A percentile compares a stretch with the other conserved stretches of the same genome.
These are phyloP conservation scores for Candida sakaeoensis DNA, from an alignment of 805 yeast species.

Conservation along the genomic window DNA sequence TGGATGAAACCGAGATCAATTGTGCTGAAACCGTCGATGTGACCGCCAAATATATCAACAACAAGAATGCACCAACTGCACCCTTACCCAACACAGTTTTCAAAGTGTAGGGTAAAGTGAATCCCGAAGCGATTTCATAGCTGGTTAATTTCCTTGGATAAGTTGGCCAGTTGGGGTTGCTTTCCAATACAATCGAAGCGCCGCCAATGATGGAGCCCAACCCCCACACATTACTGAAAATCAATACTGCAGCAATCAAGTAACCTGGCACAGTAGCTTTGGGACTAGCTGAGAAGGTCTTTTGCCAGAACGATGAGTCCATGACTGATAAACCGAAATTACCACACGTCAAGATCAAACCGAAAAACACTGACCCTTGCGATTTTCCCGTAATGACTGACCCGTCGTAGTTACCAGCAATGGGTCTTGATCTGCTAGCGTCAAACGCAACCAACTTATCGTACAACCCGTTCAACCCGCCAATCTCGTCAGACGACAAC, in stretches of 20 bases:
- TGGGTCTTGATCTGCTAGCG: conserved; percentile 15
- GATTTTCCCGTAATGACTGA: conserved; percentile 35
- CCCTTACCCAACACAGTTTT: conserved; percentile 30
- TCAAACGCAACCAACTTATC: conserved; percentile 17
- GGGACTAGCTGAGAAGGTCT: conserved; percentile 32
- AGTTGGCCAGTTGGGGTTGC: conserved; percentile 24
- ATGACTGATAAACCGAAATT: conserved; percentile 35
- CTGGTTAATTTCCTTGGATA: conserved; percentile 29
- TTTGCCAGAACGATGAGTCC: conserved; percentile 41
- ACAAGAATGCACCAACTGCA: conserved; percentile 28
- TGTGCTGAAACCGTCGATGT: conserved; percentile 42
- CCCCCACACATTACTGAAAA: conserved; percentile 33
- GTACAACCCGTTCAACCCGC: conserved; percentile 27
- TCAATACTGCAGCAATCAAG: conserved; percentile 28
- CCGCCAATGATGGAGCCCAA: conserved; percentile 34
- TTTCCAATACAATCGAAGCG: conserved; percentile 26
- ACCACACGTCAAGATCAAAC: conserved; percentile 31
- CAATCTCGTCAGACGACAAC: conserved; percentile 21
- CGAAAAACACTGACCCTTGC: conserved; percentile 31
- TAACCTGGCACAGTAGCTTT: conserved; percentile 37
- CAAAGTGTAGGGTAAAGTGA: conserved; percentile 26
- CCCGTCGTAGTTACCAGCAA: conserved; percentile 32
- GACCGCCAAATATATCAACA: conserved; percentile 36
- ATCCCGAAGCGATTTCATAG: conserved; percentile 26
- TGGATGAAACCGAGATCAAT: conserved; percentile 37